A percentile compares a stretch with the other conserved stretches of the same genome.
These are phyloP conservation scores for Zygosaccharomyces pseudorouxii DNA, from an alignment of 805 yeast genomes.

Conservation along the genomic window DNA sequence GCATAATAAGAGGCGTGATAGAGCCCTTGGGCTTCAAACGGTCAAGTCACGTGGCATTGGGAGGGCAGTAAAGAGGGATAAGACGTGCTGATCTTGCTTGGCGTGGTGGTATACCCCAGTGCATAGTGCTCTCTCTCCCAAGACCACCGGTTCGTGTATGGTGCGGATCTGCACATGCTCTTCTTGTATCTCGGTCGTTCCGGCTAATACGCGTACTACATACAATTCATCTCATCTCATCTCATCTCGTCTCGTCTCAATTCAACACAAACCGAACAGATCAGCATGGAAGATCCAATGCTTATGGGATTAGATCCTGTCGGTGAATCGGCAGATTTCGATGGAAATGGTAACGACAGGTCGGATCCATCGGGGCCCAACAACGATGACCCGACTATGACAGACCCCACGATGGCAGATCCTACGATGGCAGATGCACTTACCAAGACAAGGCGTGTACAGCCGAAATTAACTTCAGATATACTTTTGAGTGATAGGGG, in stretches of 20 bases:
- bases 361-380: too few relatives aligned
- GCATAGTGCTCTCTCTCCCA: too few relatives aligned
- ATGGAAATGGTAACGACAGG: not conserved
- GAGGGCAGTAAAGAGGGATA: too few relatives aligned
- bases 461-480: constrained; percentile 49
- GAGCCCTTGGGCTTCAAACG: too few relatives aligned
- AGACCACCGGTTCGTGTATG: too few relatives aligned
- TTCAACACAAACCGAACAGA: not conserved
- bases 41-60: too few relatives aligned
- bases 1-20: too few relatives aligned
- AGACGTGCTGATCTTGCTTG: too few relatives aligned
- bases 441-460: constrained; percentile 23
- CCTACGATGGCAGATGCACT: constrained; percentile 25
- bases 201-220: not conserved
- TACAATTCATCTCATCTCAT: not conserved
- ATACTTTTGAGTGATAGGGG: constrained; percentile 53
- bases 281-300: constrained; percentile 4
- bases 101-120: too few relatives aligned
- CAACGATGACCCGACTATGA: constrained; percentile 6
- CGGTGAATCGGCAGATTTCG: not conserved
- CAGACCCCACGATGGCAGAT: constrained; percentile 32
- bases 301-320: constrained; percentile 3
- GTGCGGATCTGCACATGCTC: too few relatives aligned
- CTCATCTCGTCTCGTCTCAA: not conserved
- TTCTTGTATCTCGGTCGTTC: not conserved